Evolutionary conservation across 257 asterid species (phyloP), one percentile per base, ranked within the genome.

Genomic region (Phtheirospermum japonicum): DNA sequence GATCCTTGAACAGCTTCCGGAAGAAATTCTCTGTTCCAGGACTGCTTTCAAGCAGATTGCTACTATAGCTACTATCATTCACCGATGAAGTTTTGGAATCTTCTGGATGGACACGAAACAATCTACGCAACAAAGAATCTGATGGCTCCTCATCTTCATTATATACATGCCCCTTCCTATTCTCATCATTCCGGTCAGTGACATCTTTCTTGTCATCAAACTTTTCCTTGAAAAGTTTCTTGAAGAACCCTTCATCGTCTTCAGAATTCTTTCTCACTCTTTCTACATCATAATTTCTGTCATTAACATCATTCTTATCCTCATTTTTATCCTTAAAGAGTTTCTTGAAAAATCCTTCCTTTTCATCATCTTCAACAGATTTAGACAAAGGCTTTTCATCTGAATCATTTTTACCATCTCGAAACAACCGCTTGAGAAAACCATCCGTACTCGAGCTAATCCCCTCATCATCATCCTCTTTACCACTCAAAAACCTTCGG

Each of bases 21-120:
- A 89, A 86, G 64, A 89, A 86, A 60, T 63, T 87, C 68, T 89
- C 97, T 51, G 97, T 89, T 65, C 97, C 95, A 65, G 97, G 95
- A 69, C 95, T 87, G 79, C 90, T 83, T 79, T 84, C 95, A 57
- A 79, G 87, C 60, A 76, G 75, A 73, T 73, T 82, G 53, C 70
- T 71, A 72, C 63, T 59, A 37, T 75, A 69, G 66, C 74, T 65
- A 65, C 73, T 82, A 58, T 75, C 83, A 54, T 71, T 78, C 39
- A 69, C 79, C 34, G 30, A 53, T 63, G 87, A 68, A 69, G 61
- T 60, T 72, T 80, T 86, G 18, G 92, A 72, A 73, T 89, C 92
- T 67, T 85, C 97, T 20, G 97, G 95, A 73, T 89, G 94, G 69
- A 87, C 83, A 71, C 97, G 95, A 71, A 87, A 82, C 54, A 83